Base-by-base conservation (phyloP, 2,329 filamentous ascomycete species). In the Phyllosticta capitalensis region DNA sequence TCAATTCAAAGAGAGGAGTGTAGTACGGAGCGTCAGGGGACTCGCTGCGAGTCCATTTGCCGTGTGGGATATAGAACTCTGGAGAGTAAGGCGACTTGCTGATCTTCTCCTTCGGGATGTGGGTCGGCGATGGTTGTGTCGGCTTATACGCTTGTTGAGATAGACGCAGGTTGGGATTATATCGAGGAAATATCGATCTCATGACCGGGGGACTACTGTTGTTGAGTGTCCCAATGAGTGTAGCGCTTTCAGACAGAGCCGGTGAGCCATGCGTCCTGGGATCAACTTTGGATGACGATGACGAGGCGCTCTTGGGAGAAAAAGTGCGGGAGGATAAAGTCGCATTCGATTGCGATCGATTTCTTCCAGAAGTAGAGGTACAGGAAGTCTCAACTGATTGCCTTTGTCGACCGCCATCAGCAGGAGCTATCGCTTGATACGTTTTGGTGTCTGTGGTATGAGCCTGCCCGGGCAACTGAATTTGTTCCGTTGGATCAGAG, bases 111-210 rank as follows among this genome's bases (percentile, higher is more conserved):
- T 79, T 77, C 5, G 86, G 85, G 54, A 90, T 82, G 30, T 82
- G 79, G 1, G 81, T 81, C 12, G 87, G 85, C 61, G 81, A 84
- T 58, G 80, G 74, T 68, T 87, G 83, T 0, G 83, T 85, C 2
- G 88, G 87, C 54, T 81, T 87, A 72, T 92, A 91, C 53, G 82
- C 74, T 67, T 92, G 88, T 60, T 84, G 82, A 59, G 83, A 78
- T 2, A 90, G 79, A 5, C 87, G 78, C 22, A 89, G 69, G 1
- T 80, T 80, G 2, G 84, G 85, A 66, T 92, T 85, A 68, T 90
- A 91, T 28, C 81, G 79, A 7, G 88, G 88, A 66, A 92, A 92
- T 66, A 92, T 90, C 22, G 88, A 91, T 30, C 82, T 81, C 65
- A 88, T 79, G 0, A 80, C 50, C 50, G 58, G 49, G 9, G 58